These are phyloP conservation scores for Garcia nutans DNA, from an alignment of 345 rosid species.

Conservation along the genomic window DNA sequence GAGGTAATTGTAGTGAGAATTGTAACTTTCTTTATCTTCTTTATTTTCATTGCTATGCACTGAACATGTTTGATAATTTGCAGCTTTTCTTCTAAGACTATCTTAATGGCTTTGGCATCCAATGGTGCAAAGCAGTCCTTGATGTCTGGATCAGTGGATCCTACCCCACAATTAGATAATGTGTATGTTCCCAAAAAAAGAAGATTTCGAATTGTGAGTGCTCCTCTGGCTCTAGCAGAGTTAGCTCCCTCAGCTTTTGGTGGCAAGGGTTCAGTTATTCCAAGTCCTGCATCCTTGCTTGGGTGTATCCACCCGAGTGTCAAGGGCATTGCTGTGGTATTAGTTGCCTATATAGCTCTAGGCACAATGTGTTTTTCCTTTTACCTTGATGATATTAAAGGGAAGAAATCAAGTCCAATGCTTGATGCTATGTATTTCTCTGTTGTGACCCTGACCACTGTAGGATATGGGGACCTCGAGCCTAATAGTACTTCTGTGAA, in stretches of 20 bases:
- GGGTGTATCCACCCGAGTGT: conserved; percentile 44
- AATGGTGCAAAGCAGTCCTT: conserved; percentile 45
- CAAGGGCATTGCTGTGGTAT: conserved; percentile 36
- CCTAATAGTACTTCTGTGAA: conserved; percentile 47
- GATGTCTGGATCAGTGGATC: conserved; percentile 35
- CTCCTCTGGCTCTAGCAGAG: conserved; percentile 54
- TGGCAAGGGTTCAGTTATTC: conserved; percentile 18
- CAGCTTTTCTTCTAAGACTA: conserved; percentile 23
- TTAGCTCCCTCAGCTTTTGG: conserved; percentile 22
- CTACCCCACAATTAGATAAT: conserved; percentile 25
- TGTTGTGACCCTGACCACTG: conserved; percentile 84
- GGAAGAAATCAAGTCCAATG: conserved; percentile 56
- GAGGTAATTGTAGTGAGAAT: background rate
- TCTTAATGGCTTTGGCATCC: conserved; percentile 60
- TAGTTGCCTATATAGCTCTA: conserved; percentile 46
- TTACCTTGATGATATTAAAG: conserved; percentile 48
- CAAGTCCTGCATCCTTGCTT: conserved; percentile 36
- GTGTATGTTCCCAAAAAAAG: conserved; percentile 30
- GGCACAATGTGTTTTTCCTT: conserved; percentile 62
- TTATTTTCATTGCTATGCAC: background rate
- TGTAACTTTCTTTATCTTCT: background rate
- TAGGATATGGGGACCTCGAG: conserved; percentile 92
- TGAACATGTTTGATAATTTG: conserved; percentile 4
- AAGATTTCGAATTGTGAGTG: conserved; percentile 54
- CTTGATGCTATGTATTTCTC: conserved; percentile 75